Evolutionary conservation across 1,139 yeast species (phyloP).

Genomic region (Taphrina sp.): DNA sequence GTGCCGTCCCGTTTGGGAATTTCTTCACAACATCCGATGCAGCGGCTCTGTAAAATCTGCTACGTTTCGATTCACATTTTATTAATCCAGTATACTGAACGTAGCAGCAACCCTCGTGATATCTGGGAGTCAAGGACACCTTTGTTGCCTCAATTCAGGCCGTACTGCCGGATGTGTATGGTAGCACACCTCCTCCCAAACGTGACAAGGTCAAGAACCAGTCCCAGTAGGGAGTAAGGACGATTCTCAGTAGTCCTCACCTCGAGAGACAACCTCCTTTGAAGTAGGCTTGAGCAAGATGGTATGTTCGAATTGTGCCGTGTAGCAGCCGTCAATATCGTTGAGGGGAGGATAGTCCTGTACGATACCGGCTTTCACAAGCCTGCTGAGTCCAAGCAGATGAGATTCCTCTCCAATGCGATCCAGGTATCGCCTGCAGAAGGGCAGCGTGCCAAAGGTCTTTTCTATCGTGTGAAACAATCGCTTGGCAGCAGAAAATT

Average conservation of each 20-base stretch:
- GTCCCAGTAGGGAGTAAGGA: too few relatives aligned
- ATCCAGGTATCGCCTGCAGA: conserved; percentile 93
- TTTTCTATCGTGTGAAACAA: conserved; percentile 67
- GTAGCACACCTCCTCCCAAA: too few relatives aligned
- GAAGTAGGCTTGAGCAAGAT: conserved; percentile 82
- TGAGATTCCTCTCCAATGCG: conserved; percentile 89
- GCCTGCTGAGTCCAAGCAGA: conserved; percentile 73
- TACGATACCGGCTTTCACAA: conserved; percentile 81
- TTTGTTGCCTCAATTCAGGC: too few relatives aligned
- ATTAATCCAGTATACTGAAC: too few relatives aligned
- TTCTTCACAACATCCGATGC: too few relatives aligned
- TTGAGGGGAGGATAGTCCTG: conserved; percentile 96
- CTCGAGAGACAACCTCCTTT: conserved; percentile 92
- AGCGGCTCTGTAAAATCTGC: too few relatives aligned
- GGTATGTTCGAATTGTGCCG: conserved; percentile 97
- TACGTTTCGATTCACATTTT: too few relatives aligned
- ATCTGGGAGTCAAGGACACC: too few relatives aligned
- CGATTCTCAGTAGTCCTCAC: conserved; percentile 87
- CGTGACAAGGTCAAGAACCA: too few relatives aligned
- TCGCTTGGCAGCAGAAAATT: conserved; percentile 63
- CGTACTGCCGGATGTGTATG: too few relatives aligned
- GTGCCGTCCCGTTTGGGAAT: too few relatives aligned
- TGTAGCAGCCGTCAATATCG: conserved; percentile 79
- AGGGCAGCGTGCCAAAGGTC: conserved; percentile 90
- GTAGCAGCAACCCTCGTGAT: too few relatives aligned